Base-by-base conservation (phyloP, 2,329 filamentous ascomycete species). In the Sporothrix phasma region DNA sequence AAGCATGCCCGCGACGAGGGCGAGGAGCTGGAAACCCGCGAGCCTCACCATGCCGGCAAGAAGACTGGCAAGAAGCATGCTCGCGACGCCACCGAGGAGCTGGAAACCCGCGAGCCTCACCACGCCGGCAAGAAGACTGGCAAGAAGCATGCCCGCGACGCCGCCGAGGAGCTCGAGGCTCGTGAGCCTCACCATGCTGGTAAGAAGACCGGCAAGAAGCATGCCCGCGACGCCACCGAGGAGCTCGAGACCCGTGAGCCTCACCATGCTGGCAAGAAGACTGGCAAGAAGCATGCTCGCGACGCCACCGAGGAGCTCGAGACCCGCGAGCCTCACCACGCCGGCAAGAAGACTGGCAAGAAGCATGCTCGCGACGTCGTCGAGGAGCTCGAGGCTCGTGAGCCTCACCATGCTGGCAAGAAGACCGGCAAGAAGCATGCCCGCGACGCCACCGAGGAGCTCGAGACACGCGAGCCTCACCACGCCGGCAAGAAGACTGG, bases 231-330 rank as follows among this genome's bases (percentile, higher is more conserved):
- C 5, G 58, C 31, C 15, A 63, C 60, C n/a, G 64, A 62, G 3
- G 62, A 56, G 26, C 37, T 43, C 7, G 67, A 69, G 22, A 24
- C 66, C 6, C 65, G 66, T 2, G 67, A 69, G 62, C 66, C 68
- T 10, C 70, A 70, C 53, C 70, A 71, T 53, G 67, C 69, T n/a
- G 70, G 70, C 58, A 68, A 69, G 65, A 68, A 67, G 65, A 65
- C 59, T 45, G 66, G 67, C n/a, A 43, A 22, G 7, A 64, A 54
- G 46, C 56, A 61, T 3, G 54, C 34, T 3, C 65, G 65, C n/a
- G 60, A 54, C 8, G n/a, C n/a, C n/a, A n/a, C n/a, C n/a, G 11
- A 66, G 11, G 62, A 54, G 19, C 19, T 43, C 3, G 67, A 69
- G n/a, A 22, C 66, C 10, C 65, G 66, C 3, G 67, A 69, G 64